Evolutionary conservation across 345 rosid genomes (phyloP).

Genomic region (Toxicodendron radicans): DNA sequence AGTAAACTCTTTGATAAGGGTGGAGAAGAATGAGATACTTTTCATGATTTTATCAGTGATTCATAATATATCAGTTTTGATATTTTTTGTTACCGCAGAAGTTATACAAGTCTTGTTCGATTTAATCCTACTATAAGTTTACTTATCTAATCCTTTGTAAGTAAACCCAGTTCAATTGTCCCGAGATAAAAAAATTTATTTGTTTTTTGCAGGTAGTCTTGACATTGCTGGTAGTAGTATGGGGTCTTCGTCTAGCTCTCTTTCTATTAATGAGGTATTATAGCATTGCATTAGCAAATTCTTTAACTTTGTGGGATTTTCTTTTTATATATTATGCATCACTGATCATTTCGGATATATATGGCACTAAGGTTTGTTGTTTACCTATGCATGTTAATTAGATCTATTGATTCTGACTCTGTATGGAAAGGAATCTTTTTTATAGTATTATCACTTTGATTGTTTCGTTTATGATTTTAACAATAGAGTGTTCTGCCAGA

Average conservation of each 20-base stretch:
- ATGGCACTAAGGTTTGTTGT: too few species aligned
- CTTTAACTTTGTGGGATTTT: neutral
- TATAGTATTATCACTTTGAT: neutral
- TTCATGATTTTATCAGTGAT: too few species aligned
- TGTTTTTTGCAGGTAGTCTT: slow-evolving; percentile 55
- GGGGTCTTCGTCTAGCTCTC: slow-evolving; percentile 87
- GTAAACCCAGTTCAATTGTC: neutral
- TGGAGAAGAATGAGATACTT: too few species aligned
- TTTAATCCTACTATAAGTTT: neutral
- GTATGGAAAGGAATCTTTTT: neutral
- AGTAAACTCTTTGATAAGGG: too few species aligned
- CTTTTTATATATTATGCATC: neutral
- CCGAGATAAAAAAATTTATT: neutral
- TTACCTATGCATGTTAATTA: too few species aligned
- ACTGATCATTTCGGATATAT: neutral
- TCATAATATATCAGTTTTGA: too few species aligned
- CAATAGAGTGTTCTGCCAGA: slow-evolving; percentile 37
- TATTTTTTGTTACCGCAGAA: too few species aligned
- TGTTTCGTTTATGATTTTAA: neutral
- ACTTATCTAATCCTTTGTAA: neutral
- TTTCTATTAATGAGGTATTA: slow-evolving; percentile 79
- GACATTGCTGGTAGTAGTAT: slow-evolving; percentile 61
- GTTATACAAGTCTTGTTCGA: neutral
- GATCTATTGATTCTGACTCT: neutral
- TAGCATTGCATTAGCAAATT: neutral